Percentiles rank a stretch among this genome's conserved stretches.
These are phyloP conservation scores for Aspergillus kassunensis DNA, from an alignment of 495 filamentous ascomycete species.

Conservation along the genomic window DNA sequence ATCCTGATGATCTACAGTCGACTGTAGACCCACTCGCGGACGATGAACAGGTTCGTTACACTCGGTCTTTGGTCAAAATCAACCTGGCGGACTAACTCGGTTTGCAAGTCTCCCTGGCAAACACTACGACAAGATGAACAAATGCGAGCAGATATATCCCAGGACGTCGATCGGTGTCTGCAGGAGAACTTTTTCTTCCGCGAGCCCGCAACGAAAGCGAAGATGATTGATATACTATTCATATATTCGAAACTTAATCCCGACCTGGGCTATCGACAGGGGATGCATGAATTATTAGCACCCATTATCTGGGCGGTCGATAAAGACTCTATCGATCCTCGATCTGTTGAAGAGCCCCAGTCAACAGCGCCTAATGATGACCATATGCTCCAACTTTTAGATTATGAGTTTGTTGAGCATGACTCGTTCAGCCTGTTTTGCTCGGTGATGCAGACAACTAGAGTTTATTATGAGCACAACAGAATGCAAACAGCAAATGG, in stretches of 20 bases:
- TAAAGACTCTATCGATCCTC: conserved; percentile 66
- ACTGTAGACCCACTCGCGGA: conserved; percentile 82
- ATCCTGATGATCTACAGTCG: conserved; percentile 73
- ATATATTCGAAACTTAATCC: conserved; percentile 92
- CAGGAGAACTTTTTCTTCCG: conserved; percentile 92
- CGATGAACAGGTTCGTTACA: conserved; percentile 64
- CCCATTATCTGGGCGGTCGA: conserved; percentile 87
- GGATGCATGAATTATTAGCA: conserved; percentile 94
- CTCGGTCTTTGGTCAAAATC: conserved; percentile 24
- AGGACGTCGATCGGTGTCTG: conserved; percentile 90
- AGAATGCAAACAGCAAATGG: conserved; percentile 39
- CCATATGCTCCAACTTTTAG: conserved; percentile 60
- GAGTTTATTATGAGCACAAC: conserved; percentile 75
- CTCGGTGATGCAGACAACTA: conserved; percentile 79
- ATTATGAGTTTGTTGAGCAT: conserved; percentile 74
- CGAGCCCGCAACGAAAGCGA: conserved; percentile 68
- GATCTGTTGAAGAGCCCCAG: conserved; percentile 20
- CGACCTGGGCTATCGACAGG: conserved; percentile 85
- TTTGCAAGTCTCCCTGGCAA: conserved; percentile 81
- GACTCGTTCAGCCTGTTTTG: conserved; percentile 86
- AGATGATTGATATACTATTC: conserved; percentile 85
- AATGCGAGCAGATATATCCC: conserved; percentile 82
- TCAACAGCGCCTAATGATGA: conserved; percentile 33
- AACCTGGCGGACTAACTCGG: conserved; percentile 30
- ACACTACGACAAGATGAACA: conserved; percentile 77